Evolutionary conservation across 305 asterid species (phyloP).

Genomic region (Fraxinus albicans): DNA sequence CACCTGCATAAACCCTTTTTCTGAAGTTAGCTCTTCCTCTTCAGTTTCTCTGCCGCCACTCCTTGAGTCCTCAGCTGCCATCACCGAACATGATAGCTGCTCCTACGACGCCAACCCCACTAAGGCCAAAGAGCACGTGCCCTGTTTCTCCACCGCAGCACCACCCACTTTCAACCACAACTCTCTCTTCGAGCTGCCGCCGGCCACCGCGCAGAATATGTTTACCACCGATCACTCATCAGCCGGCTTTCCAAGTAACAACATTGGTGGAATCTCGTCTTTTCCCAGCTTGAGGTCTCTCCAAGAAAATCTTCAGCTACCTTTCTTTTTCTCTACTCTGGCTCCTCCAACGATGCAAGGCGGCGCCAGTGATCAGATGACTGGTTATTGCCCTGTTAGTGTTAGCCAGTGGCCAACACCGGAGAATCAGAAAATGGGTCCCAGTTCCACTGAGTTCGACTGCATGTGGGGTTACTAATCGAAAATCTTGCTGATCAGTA

Average conservation of each 20-base stretch:
- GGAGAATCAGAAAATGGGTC: constrained; percentile 49
- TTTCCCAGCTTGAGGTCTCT: constrained; percentile 65
- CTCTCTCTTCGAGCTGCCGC: constrained; percentile 50
- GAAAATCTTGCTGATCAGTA: background rate
- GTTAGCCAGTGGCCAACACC: constrained; percentile 39
- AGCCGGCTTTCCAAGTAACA: constrained; percentile 32
- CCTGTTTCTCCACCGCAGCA: constrained; percentile 94
- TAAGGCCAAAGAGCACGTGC: constrained; percentile 83
- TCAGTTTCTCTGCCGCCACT: constrained; percentile 69
- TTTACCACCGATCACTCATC: constrained; percentile 31
- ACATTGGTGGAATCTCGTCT: constrained; percentile 30
- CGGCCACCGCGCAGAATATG: constrained; percentile 18
- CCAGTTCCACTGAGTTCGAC: constrained; percentile 48
- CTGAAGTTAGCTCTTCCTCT: constrained; percentile 57
- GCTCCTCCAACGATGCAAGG: constrained; percentile 32
- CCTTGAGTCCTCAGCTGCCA: constrained; percentile 52
- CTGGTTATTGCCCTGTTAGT: constrained; percentile 16
- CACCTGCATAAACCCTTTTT: constrained; percentile 18
- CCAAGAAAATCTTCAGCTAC: constrained; percentile 63
- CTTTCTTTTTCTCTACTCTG: constrained; percentile 38
- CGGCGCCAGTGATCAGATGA: constrained; percentile 26
- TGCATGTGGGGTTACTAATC: constrained; percentile 60
- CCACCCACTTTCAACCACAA: constrained; percentile 40
- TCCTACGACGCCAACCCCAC: constrained; percentile 40
- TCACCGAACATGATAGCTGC: constrained; percentile 49